Conservation (phyloP, 257 asterid species). For the Mentha longifolia region DNA sequence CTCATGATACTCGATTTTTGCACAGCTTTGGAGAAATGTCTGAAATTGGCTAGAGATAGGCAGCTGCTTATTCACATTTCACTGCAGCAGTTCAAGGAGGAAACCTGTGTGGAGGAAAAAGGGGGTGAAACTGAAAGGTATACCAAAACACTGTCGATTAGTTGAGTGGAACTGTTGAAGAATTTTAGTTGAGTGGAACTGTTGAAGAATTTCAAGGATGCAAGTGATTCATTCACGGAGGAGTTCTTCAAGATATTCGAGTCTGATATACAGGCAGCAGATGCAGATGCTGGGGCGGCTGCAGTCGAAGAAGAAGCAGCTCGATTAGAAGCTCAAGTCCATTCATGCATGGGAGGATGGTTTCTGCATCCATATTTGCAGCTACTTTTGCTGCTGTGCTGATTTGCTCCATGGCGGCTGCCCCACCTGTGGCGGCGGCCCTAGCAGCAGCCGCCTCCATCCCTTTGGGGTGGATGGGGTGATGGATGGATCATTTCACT, state of each 20-base stretch:
- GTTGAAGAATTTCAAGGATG: slow-evolving; percentile 13
- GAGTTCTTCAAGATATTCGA: slow-evolving; percentile 71
- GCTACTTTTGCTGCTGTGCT: no score
- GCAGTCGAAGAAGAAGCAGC: slow-evolving; percentile 68
- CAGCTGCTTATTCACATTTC: slow-evolving; percentile 75
- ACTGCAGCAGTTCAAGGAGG: slow-evolving; percentile 72
- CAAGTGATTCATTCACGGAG: slow-evolving; percentile 85
- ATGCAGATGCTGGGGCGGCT: slow-evolving; percentile 75
- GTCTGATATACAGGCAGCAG: slow-evolving; percentile 76
- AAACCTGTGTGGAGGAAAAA: slow-evolving; percentile 45
- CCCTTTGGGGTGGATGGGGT: slow-evolving; percentile 98
- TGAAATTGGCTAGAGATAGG: slow-evolving; percentile 67
- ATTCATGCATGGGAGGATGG: slow-evolving; percentile 83
- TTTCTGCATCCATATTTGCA: slow-evolving; percentile 74
- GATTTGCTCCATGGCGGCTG: slow-evolving; percentile 87
- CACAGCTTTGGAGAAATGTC: slow-evolving; percentile 70
- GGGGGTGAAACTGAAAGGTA: slow-evolving; percentile 43
- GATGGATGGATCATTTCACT: slow-evolving; percentile 94
- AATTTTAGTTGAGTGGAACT: no score
- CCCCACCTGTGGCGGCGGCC: slow-evolving; percentile 87
- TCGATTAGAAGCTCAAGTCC: slow-evolving; percentile 71
- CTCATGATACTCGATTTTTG: slow-evolving; percentile 75
- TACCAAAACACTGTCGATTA: slow-evolving; percentile 53
- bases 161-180: no score
- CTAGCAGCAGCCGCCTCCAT: slow-evolving; percentile 85